These are phyloP conservation scores for Tuber microsphaerosporum DNA, from an alignment of 495 filamentous ascomycete species.

Conservation along the genomic window DNA sequence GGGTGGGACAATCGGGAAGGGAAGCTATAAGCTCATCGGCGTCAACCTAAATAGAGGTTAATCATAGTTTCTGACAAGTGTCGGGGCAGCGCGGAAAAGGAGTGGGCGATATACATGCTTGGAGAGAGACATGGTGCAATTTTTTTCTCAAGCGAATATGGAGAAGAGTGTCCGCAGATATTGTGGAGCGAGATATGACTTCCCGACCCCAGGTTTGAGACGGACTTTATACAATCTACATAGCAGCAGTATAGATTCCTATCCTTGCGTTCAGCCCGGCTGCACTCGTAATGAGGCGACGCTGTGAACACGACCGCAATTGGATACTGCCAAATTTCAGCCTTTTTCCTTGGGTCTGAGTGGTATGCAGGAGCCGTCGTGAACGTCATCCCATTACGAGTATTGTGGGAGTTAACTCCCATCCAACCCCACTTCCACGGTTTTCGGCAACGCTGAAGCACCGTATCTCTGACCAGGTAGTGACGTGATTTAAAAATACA, in stretches of 20 bases:
- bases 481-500: background rate
- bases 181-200: background rate
- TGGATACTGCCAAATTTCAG: background rate
- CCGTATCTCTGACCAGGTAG: background rate
- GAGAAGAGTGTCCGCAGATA: background rate
- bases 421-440: background rate
- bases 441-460: background rate
- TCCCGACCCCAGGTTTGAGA: background rate
- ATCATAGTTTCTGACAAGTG: background rate
- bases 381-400: background rate
- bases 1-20: constrained; percentile 49
- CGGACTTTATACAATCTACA: background rate
- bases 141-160: constrained; percentile 1
- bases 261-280: too few species aligned
- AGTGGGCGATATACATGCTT: constrained; percentile 29
- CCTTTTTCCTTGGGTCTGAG: background rate
- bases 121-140: constrained; percentile 33
- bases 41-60: constrained; percentile 47
- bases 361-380: background rate
- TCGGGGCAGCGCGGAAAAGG: background rate
- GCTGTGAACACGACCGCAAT: background rate
- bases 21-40: constrained; percentile 56
- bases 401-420: background rate
- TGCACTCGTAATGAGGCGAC: background rate
- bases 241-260: background rate